A percentile compares a stretch with the other conserved stretches of the same genome.
phyloP scores from a whole-genome alignment of 306 rosid genomes.

The Cicer bijugum region DNA sequence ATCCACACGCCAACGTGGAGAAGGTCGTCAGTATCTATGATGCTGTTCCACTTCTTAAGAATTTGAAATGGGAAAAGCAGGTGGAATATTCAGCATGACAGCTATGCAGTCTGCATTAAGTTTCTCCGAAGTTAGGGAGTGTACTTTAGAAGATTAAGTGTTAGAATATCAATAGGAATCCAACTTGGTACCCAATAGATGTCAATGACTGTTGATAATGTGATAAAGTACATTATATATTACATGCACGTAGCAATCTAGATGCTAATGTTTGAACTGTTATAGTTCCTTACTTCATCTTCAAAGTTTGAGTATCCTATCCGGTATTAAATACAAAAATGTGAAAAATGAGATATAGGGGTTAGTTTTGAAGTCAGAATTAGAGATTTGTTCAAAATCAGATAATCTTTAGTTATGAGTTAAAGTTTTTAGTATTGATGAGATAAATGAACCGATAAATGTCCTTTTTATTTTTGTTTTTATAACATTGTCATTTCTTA shows the following conservation, averaged over 20 bases:
- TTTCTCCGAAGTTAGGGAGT: not conserved
- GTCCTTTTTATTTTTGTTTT: not conserved
- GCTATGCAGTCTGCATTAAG: not conserved
- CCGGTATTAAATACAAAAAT: not conserved
- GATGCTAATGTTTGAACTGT: not conserved
- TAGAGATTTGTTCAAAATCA: too few relatives aligned
- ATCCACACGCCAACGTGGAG: slow-evolving; percentile 37
- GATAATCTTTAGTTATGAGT: slow-evolving; percentile 10
- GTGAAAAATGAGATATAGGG: slow-evolving; percentile 4
- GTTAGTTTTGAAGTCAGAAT: slow-evolving; percentile 12
- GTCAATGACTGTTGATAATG: not conserved
- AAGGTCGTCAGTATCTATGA: slow-evolving; percentile 38
- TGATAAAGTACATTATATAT: not conserved
- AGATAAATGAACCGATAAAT: not conserved
- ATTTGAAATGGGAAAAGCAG: slow-evolving; percentile 26
- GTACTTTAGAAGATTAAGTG: slow-evolving; percentile 3
- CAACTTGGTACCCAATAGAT: not conserved
- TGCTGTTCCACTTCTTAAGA: slow-evolving; percentile 48
- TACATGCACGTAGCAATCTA: slow-evolving; percentile 9
- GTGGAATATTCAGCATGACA: slow-evolving; percentile 15
- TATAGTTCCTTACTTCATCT: not conserved
- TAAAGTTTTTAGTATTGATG: not conserved
- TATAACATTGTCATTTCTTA: too few relatives aligned
- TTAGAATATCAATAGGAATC: not conserved
- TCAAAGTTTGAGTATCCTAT: not conserved